These are phyloP conservation scores for Tetrahymena thermophila DNA, from an alignment of 73 alveolate species.

Conservation along the genomic window DNA sequence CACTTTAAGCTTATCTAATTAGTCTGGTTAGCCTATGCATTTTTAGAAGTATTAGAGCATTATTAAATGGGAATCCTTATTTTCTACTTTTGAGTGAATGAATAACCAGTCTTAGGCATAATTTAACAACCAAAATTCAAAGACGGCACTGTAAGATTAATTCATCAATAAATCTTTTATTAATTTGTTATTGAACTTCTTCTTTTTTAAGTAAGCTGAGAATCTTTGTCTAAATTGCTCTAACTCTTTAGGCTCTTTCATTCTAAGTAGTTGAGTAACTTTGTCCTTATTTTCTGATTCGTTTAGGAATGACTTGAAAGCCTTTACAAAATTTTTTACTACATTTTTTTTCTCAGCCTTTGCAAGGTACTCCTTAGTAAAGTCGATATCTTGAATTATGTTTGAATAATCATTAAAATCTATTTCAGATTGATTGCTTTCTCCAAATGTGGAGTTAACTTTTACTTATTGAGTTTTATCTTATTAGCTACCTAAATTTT, in stretches of 20 bases:
- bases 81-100: not conserved
- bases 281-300: not conserved
- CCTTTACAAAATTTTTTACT: not conserved
- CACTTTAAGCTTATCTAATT: not conserved
- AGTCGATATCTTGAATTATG: not conserved
- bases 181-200: not conserved
- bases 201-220: not conserved
- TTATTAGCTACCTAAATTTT: not conserved
- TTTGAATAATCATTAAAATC: not conserved
- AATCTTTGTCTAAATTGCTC: not conserved
- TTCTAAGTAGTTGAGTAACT: not conserved
- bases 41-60: not conserved
- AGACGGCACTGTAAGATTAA: not conserved
- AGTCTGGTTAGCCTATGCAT: not conserved
- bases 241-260: not conserved
- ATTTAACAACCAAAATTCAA: not conserved
- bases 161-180: not conserved
- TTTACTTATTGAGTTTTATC: too few species aligned
- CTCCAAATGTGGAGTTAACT: not conserved
- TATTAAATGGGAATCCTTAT: not conserved
- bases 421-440: not conserved
- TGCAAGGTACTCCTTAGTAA: not conserved
- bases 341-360: not conserved
- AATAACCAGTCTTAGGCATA: not conserved
- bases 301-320: not conserved